phyloP scores from a whole-genome alignment of 1,284 basidiomycete species.

The Apiotrichum siamense region DNA sequence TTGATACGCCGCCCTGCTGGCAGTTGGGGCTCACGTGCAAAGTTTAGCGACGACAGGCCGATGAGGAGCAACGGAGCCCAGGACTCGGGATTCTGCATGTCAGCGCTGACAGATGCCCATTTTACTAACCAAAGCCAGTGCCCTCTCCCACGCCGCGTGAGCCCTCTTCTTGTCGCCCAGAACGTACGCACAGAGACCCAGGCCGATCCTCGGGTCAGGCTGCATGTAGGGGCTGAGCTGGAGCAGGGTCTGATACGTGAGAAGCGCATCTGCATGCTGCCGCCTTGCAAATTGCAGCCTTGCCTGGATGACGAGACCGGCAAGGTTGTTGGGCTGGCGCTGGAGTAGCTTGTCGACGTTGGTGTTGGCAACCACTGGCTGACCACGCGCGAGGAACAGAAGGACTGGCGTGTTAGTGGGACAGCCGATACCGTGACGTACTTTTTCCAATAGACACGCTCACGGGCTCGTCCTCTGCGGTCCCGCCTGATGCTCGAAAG shows the following conservation, averaged over 20 bases:
- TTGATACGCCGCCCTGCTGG: conserved; percentile 35
- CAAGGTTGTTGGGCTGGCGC: conserved; percentile 70
- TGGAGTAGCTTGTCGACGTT: conserved; percentile 76
- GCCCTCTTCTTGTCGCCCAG: conserved; percentile 73
- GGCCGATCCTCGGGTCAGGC: conserved; percentile 87
- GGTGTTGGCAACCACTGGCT: conserved; percentile 68
- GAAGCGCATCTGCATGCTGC: conserved; percentile 69
- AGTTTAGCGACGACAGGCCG: conserved; percentile 75
- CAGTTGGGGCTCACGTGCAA: conserved; percentile 61
- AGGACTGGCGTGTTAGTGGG: conserved; percentile 54
- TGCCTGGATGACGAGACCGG: conserved; percentile 54
- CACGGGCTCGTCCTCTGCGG: conserved; percentile 35
- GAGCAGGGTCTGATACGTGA: conserved; percentile 76
- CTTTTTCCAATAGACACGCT: conserved; percentile 33
- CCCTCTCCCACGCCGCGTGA: conserved; percentile 77
- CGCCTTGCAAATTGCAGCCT: conserved; percentile 73
- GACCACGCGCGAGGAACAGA: conserved; percentile 69
- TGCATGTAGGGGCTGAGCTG: conserved; percentile 65
- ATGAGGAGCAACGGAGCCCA: conserved; percentile 71
- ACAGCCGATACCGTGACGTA: neutral
- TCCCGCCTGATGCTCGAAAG: conserved; percentile 49
- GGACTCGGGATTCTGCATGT: conserved; percentile 61
- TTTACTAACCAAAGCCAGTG: conserved; percentile 70
- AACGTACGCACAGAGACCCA: conserved; percentile 84
- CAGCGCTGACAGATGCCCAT: neutral